These are phyloP conservation scores for Tritrichomonas foetus DNA, from an alignment of 208 protist species.

Conservation along the genomic window DNA sequence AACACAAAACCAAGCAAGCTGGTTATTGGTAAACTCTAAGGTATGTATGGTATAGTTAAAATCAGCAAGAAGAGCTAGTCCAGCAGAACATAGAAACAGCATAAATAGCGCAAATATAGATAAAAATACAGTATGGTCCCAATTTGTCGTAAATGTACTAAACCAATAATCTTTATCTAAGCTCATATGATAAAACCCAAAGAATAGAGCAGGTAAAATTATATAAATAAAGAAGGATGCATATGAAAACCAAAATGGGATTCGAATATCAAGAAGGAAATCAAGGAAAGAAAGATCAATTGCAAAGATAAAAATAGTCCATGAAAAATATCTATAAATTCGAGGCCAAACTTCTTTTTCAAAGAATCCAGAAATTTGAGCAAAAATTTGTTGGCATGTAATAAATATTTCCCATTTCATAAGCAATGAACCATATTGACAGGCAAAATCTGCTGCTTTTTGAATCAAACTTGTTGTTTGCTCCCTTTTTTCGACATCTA, in stretches of 20 bases:
- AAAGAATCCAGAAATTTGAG: background rate
- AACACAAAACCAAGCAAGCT: background rate
- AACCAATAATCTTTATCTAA: background rate
- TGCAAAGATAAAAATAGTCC: background rate
- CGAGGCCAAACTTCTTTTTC: background rate
- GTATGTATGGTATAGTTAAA: background rate
- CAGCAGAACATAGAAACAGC: background rate
- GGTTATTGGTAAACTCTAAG: background rate
- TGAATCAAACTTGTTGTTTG: background rate
- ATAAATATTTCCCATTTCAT: conserved; percentile 22
- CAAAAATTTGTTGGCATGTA: background rate
- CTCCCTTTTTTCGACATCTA: background rate
- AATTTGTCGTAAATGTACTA: background rate
- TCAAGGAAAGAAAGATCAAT: background rate
- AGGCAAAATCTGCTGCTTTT: background rate
- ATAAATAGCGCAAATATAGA: too few relatives aligned
- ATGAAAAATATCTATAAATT: background rate
- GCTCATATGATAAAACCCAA: background rate
- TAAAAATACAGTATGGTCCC: too few relatives aligned
- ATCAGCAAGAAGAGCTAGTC: background rate
- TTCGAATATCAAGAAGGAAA: background rate
- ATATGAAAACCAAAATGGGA: background rate
- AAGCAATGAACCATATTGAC: background rate
- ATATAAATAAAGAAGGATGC: background rate
- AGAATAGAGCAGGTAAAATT: background rate